A percentile compares a stretch with the other conserved stretches of the same genome.
Evolutionary conservation across 495 filamentous ascomycete species (phyloP).

Genomic region (Chlorociboria aeruginascens): DNA sequence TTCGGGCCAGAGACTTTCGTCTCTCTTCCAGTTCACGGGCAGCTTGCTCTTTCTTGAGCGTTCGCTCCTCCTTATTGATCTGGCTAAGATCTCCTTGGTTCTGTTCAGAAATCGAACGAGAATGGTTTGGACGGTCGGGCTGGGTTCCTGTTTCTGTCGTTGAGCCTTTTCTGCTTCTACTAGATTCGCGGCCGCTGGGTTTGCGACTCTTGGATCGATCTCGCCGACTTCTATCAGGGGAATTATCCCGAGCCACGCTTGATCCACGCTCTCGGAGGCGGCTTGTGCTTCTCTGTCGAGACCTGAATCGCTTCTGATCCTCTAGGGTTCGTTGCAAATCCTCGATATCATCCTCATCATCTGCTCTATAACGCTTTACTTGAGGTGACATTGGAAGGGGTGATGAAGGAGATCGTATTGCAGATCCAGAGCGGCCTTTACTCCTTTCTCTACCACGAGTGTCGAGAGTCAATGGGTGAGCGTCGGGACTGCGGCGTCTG

Average conservation of each 20-base stretch:
- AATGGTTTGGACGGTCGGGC: slow-evolving; percentile 12
- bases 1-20: slow-evolving; percentile 65
- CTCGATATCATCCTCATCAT: slow-evolving; percentile 29
- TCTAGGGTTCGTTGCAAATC: slow-evolving; percentile 48
- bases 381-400: slow-evolving; percentile 56
- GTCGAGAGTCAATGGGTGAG: slow-evolving; percentile 13
- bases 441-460: slow-evolving; percentile 33
- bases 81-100: slow-evolving; percentile 12
- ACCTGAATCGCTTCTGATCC: slow-evolving; percentile 49
- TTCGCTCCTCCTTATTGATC: slow-evolving; percentile 36
- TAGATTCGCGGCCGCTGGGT: slow-evolving; percentile 21
- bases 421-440: slow-evolving; percentile 37
- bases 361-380: slow-evolving; percentile 24
- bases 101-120: slow-evolving; percentile 18
- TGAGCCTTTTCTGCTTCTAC: slow-evolving; percentile 14
- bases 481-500: slow-evolving; percentile 38
- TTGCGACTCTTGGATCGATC: slow-evolving; percentile 40
- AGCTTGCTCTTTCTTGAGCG: slow-evolving; percentile 61
- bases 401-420: slow-evolving; percentile 66
- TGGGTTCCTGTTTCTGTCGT: slow-evolving; percentile 7
- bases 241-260: slow-evolving; percentile 33
- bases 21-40: slow-evolving; percentile 81
- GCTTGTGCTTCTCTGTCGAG: slow-evolving; percentile 48
- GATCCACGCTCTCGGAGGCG: slow-evolving; percentile 35
- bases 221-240: slow-evolving; percentile 32